Evolutionary conservation across 257 asterid species (phyloP).

Genomic region (Orobanche coerulescens): DNA sequence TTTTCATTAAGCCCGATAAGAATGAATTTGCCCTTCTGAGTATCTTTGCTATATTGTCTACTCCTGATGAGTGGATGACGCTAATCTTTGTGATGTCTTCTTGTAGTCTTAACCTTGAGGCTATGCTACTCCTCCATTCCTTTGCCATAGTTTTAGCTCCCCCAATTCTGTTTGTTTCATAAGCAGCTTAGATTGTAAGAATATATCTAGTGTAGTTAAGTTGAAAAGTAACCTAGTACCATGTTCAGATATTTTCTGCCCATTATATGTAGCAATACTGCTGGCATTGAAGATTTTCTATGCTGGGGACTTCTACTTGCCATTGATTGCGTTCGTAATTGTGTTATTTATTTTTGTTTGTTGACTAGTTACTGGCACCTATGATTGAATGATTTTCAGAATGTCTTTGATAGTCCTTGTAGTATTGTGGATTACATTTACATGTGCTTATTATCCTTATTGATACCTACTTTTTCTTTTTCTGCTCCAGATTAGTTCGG

Average conservation of each 20-base stretch:
- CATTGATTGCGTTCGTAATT: constrained; percentile 11
- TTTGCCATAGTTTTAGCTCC: constrained; percentile 9
- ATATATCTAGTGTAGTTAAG: constrained; percentile 1
- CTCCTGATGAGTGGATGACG: constrained; percentile 14
- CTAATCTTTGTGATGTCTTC: constrained; percentile 3
- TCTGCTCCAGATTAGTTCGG: constrained; percentile 55
- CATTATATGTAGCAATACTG: constrained; percentile 4
- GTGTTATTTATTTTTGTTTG: constrained; percentile 8
- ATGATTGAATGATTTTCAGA: background rate
- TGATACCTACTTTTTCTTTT: constrained; percentile 20
- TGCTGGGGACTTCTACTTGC: background rate
- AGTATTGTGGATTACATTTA: constrained; percentile 1
- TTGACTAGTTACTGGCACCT: background rate
- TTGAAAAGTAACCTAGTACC: constrained; percentile 1
- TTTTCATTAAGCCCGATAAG: background rate
- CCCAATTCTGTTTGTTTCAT: background rate
- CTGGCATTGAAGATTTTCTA: background rate
- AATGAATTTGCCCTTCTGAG: constrained; percentile 4
- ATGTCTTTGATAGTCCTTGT: background rate
- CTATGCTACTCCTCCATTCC: constrained; percentile 11
- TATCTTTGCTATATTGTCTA: background rate
- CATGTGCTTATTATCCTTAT: constrained; percentile 9
- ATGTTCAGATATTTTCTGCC: background rate
- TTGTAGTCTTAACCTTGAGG: constrained; percentile 3
- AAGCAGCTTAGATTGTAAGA: background rate